Base-by-base conservation (phyloP, 2,329 filamentous ascomycete species). In the Trichophyton rubrum region DNA sequence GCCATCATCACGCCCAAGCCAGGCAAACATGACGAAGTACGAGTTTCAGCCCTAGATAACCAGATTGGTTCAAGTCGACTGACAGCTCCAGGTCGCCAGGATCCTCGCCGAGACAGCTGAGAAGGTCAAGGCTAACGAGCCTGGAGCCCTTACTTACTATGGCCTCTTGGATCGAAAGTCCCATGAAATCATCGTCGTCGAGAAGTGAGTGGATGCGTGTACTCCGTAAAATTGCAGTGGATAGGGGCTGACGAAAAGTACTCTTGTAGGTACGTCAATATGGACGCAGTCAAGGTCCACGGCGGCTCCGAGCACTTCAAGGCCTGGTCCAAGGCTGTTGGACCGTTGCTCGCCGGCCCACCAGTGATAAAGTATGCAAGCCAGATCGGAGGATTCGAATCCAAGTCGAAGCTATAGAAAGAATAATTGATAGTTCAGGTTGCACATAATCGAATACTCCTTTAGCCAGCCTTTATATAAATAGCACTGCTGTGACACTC, bases 171-270 rank as follows among this genome's bases (percentile, higher is more conserved):
- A 68, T 13, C 62, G 66, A 27, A 67, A 67, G 13, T 68, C 68
- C 41, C 67, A 69, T 13, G 70, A 71, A 56, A 67, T 73, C 53
- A 65, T 72, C 27, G 66, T 70, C 13, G 66, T 73, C n/a, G 71
- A 73, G 51, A 68, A 68, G 71, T 72, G 60, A 59, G 59, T 13
- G 60, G 27, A 27, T 27, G 24, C 24, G 24, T 5, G 24, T 27
- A 38, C 33, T 8, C 33, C 9, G 33, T 38, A 38, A 38, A 30
- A 30, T 30, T 30, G 27, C 27, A 7, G 27, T 30, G 27, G 27
- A 30, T 30, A 30, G 24, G 27, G 27, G 27, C 27, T 30, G 27
- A 30, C 27, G 27, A 30, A 30, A 30, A 1, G 6, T 6, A 30
- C 27, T 7, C 6, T 7, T 7, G 15, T 41, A 64, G 63, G 59